Evolutionary conservation across 768 basidiomycete genomes (phyloP).

Genomic region (Tulasnella sp.): DNA sequence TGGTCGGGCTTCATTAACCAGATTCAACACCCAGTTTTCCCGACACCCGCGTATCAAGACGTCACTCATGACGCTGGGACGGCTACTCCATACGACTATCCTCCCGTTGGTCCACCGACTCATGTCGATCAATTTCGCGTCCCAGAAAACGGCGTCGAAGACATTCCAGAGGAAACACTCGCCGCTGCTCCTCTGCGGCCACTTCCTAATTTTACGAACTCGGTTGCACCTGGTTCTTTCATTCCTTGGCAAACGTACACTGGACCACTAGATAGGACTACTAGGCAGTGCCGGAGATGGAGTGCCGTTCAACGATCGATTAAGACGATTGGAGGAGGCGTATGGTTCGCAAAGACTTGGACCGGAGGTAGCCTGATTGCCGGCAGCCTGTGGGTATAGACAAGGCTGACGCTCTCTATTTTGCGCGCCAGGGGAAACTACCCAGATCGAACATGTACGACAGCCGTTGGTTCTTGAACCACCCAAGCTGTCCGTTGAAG

Average conservation of each 20-base stretch:
- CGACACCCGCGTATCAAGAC: neutral
- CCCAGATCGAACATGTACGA: conserved; percentile 3
- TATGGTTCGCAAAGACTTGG: conserved; percentile 14
- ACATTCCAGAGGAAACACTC: neutral
- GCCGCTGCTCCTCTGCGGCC: conserved; percentile 16
- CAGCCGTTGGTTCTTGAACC: neutral
- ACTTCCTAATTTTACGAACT: conserved; percentile 5
- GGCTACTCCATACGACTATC: neutral
- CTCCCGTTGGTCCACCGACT: neutral
- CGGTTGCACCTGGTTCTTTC: conserved; percentile 6
- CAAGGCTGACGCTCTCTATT: neutral
- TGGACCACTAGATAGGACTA: conserved; percentile 13
- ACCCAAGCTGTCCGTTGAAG: neutral
- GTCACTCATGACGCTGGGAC: neutral
- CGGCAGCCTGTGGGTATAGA: neutral
- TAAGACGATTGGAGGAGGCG: conserved; percentile 11
- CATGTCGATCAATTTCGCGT: conserved; percentile 12
- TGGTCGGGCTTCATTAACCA: neutral
- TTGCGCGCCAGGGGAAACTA: neutral
- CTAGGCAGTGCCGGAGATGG: conserved; percentile 9
- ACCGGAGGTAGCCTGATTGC: neutral
- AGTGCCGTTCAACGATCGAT: neutral
- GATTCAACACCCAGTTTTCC: neutral
- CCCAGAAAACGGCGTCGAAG: conserved; percentile 9
- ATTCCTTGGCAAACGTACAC: conserved; percentile 5